phyloP scores from a whole-genome alignment of 1,139 yeast species.

The Hyphopichia buzzinii region DNA sequence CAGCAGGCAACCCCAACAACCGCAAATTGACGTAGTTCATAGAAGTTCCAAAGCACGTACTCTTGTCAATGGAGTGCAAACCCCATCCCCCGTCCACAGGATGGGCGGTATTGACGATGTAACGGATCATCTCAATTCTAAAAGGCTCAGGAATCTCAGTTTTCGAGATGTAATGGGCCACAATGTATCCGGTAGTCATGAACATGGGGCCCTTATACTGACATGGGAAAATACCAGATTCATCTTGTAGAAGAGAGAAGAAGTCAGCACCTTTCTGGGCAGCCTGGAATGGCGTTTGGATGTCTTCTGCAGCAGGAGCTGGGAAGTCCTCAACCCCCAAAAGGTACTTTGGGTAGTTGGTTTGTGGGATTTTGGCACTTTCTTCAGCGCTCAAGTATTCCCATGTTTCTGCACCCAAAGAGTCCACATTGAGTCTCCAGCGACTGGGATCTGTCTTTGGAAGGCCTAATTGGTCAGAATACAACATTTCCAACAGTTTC shows the following conservation, averaged over 20 bases:
- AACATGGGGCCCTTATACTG: slow-evolving; percentile 98
- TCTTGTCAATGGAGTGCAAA: slow-evolving; percentile 83
- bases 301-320: slow-evolving; percentile 34
- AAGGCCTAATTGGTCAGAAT: slow-evolving; percentile 63
- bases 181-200: slow-evolving; percentile 87
- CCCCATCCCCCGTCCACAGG: slow-evolving; percentile 99
- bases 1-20: slow-evolving; percentile 67
- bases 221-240: slow-evolving; percentile 82
- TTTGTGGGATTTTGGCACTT: slow-evolving; percentile 44
- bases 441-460: slow-evolving; percentile 64
- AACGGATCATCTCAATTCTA: slow-evolving; percentile 70
- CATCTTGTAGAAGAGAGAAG: slow-evolving; percentile 66
- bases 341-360: slow-evolving; percentile 58
- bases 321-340: slow-evolving; percentile 46
- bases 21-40: slow-evolving; percentile 80
- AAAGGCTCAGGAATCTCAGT: slow-evolving; percentile 67
- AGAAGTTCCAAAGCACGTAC: slow-evolving; percentile 93
- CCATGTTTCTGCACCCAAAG: slow-evolving; percentile 83
- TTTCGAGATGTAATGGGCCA: slow-evolving; percentile 67
- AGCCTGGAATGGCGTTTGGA: slow-evolving; percentile 54
- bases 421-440: slow-evolving; percentile 76
- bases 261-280: slow-evolving; percentile 77
- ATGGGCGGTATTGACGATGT: slow-evolving; percentile 83
- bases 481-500: slow-evolving; percentile 38
- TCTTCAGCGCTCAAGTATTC: slow-evolving; percentile 52